Percentiles rank a stretch among this genome's conserved stretches.
phyloP scores from a whole-genome alignment of 23 red algal species.

The Gracilaria gracilis region DNA sequence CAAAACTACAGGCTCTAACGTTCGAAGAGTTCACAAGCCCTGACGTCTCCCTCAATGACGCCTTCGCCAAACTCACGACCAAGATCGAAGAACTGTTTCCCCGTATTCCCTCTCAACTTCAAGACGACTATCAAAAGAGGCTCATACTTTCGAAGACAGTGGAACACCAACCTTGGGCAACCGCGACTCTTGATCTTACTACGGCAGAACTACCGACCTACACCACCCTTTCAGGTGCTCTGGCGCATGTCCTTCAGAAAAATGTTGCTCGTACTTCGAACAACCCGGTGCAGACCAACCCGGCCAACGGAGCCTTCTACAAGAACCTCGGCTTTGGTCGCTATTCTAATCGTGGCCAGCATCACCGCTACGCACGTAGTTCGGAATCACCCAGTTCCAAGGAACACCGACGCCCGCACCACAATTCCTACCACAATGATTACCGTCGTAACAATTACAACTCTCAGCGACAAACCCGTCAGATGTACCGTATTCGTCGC shows the following conservation, averaged over 20 bases:
- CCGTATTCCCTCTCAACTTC: background rate
- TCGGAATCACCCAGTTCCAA: background rate
- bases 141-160: background rate
- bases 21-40: background rate
- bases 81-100: background rate
- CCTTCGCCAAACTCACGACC: background rate
- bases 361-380: background rate
- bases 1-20: background rate
- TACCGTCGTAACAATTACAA: no score
- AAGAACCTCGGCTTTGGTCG: background rate
- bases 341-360: no score
- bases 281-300: no score
- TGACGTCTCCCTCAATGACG: background rate
- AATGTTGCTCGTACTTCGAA: background rate
- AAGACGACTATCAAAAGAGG: background rate
- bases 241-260: constrained; percentile 14
- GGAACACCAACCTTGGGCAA: constrained; percentile 19
- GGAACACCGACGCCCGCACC: background rate
- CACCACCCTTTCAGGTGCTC: background rate
- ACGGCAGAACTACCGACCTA: constrained; percentile 23
- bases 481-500: background rate
- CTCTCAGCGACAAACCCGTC: background rate
- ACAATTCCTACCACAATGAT: no score
- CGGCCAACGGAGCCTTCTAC: background rate
- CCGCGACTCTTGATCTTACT: constrained; percentile 1